A percentile compares a stretch with the other conserved stretches of the same genome.
Evolutionary conservation across 345 rosid species (phyloP).

Genomic region (Eucalyptus marginata): DNA sequence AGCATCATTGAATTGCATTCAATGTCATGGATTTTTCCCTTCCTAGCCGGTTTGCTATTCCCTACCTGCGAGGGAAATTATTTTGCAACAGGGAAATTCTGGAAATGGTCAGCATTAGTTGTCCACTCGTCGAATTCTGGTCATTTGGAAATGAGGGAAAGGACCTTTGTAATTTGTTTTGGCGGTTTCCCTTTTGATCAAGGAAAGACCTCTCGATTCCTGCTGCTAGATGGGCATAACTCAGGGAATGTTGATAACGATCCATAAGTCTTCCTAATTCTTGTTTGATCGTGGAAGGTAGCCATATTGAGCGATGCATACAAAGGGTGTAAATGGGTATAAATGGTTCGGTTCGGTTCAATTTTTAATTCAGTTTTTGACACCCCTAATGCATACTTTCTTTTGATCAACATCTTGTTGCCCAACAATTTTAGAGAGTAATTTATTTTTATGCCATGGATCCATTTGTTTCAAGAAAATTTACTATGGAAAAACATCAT

Average conservation of each 20-base stretch:
- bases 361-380: no score
- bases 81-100: background rate
- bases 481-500: background rate
- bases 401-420: background rate
- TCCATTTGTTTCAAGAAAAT: background rate
- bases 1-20: background rate
- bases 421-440: background rate
- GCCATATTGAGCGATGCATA: background rate
- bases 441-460: background rate
- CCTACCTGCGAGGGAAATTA: background rate
- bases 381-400: no score
- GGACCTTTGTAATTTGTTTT: background rate
- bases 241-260: background rate
- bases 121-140: background rate
- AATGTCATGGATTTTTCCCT: background rate
- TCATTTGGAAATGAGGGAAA: background rate
- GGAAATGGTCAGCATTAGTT: background rate
- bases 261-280: background rate
- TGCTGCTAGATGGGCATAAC: background rate
- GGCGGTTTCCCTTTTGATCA: background rate
- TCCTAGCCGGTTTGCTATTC: background rate
- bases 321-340: no score
- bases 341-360: no score
- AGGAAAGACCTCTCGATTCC: background rate
- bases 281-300: background rate